phyloP scores from a whole-genome alignment of 2,329 filamentous ascomycete species.

The Shiraia bambusicola region DNA sequence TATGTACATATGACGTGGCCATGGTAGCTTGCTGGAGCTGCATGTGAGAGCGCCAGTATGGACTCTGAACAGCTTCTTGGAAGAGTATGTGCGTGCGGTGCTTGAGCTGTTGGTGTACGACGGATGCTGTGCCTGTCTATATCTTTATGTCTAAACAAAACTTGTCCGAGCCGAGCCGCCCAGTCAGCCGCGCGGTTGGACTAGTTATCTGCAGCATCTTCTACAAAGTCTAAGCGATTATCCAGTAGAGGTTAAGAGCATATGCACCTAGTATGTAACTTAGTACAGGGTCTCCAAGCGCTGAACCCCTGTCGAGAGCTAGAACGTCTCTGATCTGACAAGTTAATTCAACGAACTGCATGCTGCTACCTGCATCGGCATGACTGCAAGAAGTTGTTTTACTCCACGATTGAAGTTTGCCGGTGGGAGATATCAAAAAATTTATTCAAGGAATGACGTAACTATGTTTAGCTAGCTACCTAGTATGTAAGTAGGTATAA shows the following conservation, averaged over 20 bases:
- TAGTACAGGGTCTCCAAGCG: no score
- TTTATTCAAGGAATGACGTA: no score
- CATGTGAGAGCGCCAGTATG: no score
- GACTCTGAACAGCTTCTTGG: no score
- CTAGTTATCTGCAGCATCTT: conserved; percentile 6
- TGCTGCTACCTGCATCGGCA: conserved; percentile 1
- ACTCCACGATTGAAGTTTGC: neutral
- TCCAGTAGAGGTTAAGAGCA: neutral
- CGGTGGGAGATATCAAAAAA: no score
- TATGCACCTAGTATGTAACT: no score
- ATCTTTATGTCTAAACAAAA: neutral
- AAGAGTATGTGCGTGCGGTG: neutral
- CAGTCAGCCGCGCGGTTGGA: conserved; percentile 14
- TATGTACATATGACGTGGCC: neutral
- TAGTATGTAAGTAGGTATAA: no score
- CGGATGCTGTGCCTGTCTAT: neutral
- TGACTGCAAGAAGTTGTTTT: neutral
- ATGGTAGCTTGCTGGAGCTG: neutral
- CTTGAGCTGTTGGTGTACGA: neutral
- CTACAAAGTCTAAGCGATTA: neutral
- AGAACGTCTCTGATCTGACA: neutral
- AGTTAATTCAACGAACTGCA: conserved; percentile 7
- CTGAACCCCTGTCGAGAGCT: neutral
- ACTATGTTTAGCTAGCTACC: no score
- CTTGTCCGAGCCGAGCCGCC: conserved; percentile 13